Evolutionary conservation across 176 grass and related monocot species (phyloP), one percentile per base, ranked within the genome.

Genomic region (Dactylis glomerata): DNA sequence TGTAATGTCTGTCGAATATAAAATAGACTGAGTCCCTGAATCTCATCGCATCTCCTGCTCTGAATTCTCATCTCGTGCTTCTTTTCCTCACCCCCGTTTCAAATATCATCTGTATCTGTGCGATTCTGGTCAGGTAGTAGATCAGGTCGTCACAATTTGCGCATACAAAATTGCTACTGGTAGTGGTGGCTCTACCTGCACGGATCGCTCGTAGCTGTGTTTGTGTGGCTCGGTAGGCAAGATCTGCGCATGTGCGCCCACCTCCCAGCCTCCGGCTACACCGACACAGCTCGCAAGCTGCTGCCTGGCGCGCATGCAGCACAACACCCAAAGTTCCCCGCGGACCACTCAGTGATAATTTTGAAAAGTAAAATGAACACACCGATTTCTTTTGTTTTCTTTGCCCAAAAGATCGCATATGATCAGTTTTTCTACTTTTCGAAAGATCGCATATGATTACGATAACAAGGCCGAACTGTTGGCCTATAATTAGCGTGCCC

Each of bases 301-400:
- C 47, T 52, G 26, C 62, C 62, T 78, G 74, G 74, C 85, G 78
- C 0, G 71, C 79, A 82, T 26, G 54, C 75, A 58, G 55, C 34
- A 7, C 55, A 17, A 1, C 9, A 3, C n/a, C 14, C 30, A 56
- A 24, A 20, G 22, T 23, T 56, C 50, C 31, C 13, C 26, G 1
- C 23, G 31, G 49, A 76, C 47, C 37, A 30, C 7, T 16, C 51
- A 1, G 4, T 20, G 15, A 1, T 36, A n/a, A n/a, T n/a, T n/a
- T n/a, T n/a, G n/a, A n/a, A 34, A 15, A n/a, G 5, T 36, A 22
- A 9, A 57, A 13, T 0, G 23, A 3, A 10, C 33, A 17, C 50
- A 5, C n/a, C 1, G 19, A 14, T 30, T 82, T 42, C 0, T 3
- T 45, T 45, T 41, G 0, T 34, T 67, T 61, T 61, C 11, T 14